Evolutionary conservation across 2,329 filamentous ascomycete species (phyloP), one percentile per base, ranked within the genome.

Genomic region (Ceratocystis papillata): DNA sequence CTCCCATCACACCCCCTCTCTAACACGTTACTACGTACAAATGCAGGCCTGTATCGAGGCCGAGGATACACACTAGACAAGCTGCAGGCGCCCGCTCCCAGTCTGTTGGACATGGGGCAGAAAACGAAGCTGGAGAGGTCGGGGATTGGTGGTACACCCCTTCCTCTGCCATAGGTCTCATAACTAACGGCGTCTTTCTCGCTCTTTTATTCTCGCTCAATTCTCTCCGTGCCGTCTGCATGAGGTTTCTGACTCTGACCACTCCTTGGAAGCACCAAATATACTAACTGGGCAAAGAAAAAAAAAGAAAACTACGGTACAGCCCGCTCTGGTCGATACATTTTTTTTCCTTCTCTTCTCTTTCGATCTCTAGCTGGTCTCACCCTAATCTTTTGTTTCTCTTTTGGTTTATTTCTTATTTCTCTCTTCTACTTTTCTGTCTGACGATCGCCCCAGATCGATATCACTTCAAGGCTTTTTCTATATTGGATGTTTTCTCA

Each of bases 331-430:
- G 5, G 62, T 25, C 62, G 22, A n/a, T 5, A 46, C 30, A 33
- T 63, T 60, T 76, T 71, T 71, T 67, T 70, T 7, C 70, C 72
- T 72, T 72, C 70, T 70, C 72, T 72, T 70, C 70, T 71, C 71
- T 70, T 72, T 70, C 72, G 74, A 73, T 78, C 77, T 78, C 77
- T 77, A 83, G 81, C 81, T 83, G 81, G 81, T 76, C 81, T 84
- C 80, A 77, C 72, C 74, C 71, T 73, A 70, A 72, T 71, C 68
- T 68, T 55, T 65, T 67, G 66, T 65, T 57, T 63, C 22, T 69
- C 68, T 70, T 69, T 70, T 41, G 12, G 55, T 45, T 62, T 20
- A 22, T 53, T 46, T 45, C 62, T n/a, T 60, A 30, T 28, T 65
- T 44, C 62, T 50, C 61, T 20, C 46, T 53, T 45, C 44, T 44